Evolutionary conservation across 1,284 basidiomycete species (phyloP), one percentile per base, ranked within the genome.

Genomic region (Boletus nobilissimus): DNA sequence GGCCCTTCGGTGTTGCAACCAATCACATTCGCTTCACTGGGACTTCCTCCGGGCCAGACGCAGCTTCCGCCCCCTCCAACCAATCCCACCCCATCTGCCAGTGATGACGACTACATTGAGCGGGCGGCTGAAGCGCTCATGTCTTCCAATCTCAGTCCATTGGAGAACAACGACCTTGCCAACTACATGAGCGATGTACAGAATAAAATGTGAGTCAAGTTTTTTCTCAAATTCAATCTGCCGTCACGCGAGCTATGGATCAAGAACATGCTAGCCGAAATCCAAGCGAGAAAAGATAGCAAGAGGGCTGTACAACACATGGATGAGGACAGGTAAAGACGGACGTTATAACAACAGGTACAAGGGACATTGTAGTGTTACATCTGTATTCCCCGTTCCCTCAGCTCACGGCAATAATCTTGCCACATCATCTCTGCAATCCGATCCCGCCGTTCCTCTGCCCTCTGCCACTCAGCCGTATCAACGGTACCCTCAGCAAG

Each of bases 351-450:
- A n/a, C n/a, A n/a, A n/a, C n/a, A n/a, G n/a, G n/a, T n/a, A n/a
- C n/a, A n/a, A n/a, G n/a, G n/a, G n/a, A n/a, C n/a, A n/a, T n/a
- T n/a, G n/a, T n/a, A n/a, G n/a, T n/a, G 22, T 46, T 22, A 46
- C 22, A 6, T 19, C 18, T 46, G 18, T 46, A 46, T 54, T 65
- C 24, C 68, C 32, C 62, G 5, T 46, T 32, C 62, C 5, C 39
- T 65, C 3, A 5, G 3, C 8, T 72, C n/a, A 0, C 5, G 1
- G n/a, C 32, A 62, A n/a, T 81, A 81, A 7, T 79, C 76, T 2
- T 43, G 32, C 81, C 78, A 82, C 80, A 82, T 82, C 1, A 11
- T 57, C 6, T 75, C 24, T 14, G 77, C 76, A 70, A 83, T 82
- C 5, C 19, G 36, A 73, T 82, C 77, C 14, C 26, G 43, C 34